These are phyloP conservation scores for Yamadazyma triangularis DNA, from an alignment of 1,139 yeast genomes.

Conservation along the genomic window DNA sequence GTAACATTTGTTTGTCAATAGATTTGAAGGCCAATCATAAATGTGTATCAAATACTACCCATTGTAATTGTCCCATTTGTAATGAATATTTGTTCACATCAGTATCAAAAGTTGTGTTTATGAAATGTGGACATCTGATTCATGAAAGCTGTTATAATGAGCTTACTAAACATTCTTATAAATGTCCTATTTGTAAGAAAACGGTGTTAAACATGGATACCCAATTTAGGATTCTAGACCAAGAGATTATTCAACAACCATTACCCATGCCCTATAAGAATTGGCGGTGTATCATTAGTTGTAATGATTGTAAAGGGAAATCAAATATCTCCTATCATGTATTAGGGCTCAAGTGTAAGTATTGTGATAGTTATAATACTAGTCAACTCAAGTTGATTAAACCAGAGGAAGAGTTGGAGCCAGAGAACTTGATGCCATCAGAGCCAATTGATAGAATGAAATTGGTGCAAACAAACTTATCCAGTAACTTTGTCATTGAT, in stretches of 20 bases:
- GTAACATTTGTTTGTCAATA: slow-evolving; percentile 84
- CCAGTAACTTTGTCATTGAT: slow-evolving; percentile 37
- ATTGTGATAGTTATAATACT: slow-evolving; percentile 84
- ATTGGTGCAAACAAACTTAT: slow-evolving; percentile 28
- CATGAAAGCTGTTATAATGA: slow-evolving; percentile 83
- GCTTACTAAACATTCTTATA: slow-evolving; percentile 73
- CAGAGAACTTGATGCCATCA: slow-evolving; percentile 12
- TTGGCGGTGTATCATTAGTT: slow-evolving; percentile 76
- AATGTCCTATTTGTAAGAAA: slow-evolving; percentile 86
- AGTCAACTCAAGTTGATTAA: slow-evolving; percentile 63
- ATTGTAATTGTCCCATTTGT: slow-evolving; percentile 90
- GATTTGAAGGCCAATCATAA: slow-evolving; percentile 73
- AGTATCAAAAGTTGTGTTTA: slow-evolving; percentile 80
- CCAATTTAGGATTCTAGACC: slow-evolving; percentile 79
- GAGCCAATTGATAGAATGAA: slow-evolving; percentile 6
- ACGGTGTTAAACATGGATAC: slow-evolving; percentile 85
- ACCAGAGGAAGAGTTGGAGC: slow-evolving; percentile 44
- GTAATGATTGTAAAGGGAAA: slow-evolving; percentile 89
- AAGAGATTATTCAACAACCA: slow-evolving; percentile 71
- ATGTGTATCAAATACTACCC: slow-evolving; percentile 84
- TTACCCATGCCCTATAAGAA: slow-evolving; percentile 73
- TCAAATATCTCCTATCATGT: slow-evolving; percentile 76
- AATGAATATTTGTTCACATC: slow-evolving; percentile 88
- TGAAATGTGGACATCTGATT: slow-evolving; percentile 94
- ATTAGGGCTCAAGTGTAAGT: slow-evolving; percentile 80